Evolutionary conservation across 2,329 filamentous ascomycete genomes (phyloP), one percentile per base, ranked within the genome.

Genomic region (Stagonosporopsis vannaccii): DNA sequence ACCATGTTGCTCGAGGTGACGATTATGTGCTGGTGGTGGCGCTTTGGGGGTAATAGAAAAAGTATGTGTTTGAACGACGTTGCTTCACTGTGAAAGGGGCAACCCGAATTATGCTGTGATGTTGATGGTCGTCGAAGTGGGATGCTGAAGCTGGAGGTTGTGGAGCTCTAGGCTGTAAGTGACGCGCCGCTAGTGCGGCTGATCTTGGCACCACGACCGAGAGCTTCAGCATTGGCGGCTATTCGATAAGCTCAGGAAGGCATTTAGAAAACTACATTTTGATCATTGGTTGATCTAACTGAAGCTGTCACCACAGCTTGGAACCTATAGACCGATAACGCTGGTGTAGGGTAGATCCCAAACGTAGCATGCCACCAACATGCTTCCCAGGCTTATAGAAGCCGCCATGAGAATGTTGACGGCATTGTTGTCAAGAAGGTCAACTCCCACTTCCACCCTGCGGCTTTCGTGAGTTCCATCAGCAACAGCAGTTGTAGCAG

Each of bases 371-470:
- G 74, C 68, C 2, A 58, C 64, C n/a, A 71, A 80, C 86, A 98
- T 96, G 4, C 88, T 90, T 4, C 88, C 85, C 17, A 92, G 62
- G 72, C 91, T 97, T 85, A 96, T 93, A 4, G 82, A 81, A 13
- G 86, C 82, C 0, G 94, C 93, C 94, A 97, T 98, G 53, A 94
- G 75, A 55, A 97, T 86, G 75, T 99, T 99, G 67, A 99, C 92
- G 51, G 91, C 90, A 75, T 99, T 99, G 76, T 99, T 99, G 76
- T 96, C 92, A 54, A 99, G 80, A 59, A 96, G 74, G 72, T 97
- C 85, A 78, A 81, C 64, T 81, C 89, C 76, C 59, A 84, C 89
- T 74, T 90, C 85, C 77, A 79, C 80, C 67, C 85, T 85, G 60
- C 79, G 67, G 36, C 78, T 81, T 54, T 80, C 79, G 39, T 75